These are phyloP conservation scores for Sporisorium scitamineum DNA, from an alignment of 1,284 basidiomycete genomes.

Conservation along the genomic window DNA sequence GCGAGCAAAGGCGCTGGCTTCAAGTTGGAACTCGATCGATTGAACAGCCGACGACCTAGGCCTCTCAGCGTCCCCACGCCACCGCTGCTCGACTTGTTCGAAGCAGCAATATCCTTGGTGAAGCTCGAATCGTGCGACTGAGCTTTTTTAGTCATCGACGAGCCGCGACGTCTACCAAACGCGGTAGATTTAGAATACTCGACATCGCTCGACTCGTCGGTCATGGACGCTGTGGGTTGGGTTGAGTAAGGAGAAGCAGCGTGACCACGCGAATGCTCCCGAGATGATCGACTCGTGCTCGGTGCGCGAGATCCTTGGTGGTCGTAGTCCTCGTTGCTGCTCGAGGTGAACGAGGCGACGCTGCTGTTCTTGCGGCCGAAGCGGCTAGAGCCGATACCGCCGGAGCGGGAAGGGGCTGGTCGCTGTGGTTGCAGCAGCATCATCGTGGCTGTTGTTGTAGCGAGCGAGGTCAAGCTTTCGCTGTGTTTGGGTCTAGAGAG, in stretches of 20 bases:
- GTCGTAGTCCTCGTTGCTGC: constrained; percentile 28
- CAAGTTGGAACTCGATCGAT: constrained; percentile 33
- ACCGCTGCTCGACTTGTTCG: constrained; percentile 9
- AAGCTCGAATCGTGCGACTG: constrained; percentile 24
- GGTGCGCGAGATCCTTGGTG: constrained; percentile 9
- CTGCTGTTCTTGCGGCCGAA: constrained; percentile 36
- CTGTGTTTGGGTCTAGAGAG: neutral
- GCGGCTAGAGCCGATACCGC: neutral
- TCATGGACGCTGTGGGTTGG: neutral
- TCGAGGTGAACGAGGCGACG: constrained; percentile 38
- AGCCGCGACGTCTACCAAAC: constrained; percentile 4
- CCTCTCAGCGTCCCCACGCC: constrained; percentile 28
- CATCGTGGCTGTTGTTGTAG: neutral
- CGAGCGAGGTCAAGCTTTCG: neutral
- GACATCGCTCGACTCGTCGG: constrained; percentile 29
- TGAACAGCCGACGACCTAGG: constrained; percentile 41
- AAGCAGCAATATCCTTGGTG: neutral
- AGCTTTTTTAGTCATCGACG: neutral
- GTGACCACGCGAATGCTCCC: constrained; percentile 7
- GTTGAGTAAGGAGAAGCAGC: constrained; percentile 7
- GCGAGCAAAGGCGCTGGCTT: constrained; percentile 18
- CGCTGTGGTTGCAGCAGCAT: constrained; percentile 23
- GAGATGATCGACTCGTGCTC: constrained; percentile 17
- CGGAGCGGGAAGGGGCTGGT: constrained; percentile 2
- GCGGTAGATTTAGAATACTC: constrained; percentile 16